phyloP scores from a whole-genome alignment of 108 stramenopile species.

The Cyclotella choctawhatcheeana region DNA sequence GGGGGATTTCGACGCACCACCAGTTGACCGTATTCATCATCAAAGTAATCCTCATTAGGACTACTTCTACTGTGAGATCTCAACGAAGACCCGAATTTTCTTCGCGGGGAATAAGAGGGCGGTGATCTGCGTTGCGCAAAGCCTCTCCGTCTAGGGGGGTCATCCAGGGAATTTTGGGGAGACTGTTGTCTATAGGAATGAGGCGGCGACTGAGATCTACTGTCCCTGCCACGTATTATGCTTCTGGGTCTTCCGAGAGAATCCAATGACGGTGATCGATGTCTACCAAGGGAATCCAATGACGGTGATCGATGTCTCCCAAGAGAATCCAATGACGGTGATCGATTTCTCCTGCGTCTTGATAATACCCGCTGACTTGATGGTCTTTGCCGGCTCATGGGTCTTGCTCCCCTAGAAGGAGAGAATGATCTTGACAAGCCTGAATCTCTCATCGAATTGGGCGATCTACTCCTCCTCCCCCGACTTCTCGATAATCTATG shows the following conservation, averaged over 20 bases:
- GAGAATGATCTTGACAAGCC: background rate
- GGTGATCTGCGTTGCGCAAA: too few species aligned
- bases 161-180: constrained; percentile 3
- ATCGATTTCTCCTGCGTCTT: background rate
- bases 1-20: background rate
- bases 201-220: background rate
- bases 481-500: constrained; percentile 8
- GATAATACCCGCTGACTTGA: background rate
- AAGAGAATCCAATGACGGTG: background rate
- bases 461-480: background rate
- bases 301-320: constrained; percentile 1
- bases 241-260: background rate
- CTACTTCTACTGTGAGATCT: background rate
- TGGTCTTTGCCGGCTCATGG: background rate
- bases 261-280: background rate
- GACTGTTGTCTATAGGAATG: too few species aligned
- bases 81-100: too few species aligned
- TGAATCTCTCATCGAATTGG: background rate
- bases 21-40: constrained; percentile 4
- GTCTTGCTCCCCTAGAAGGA: background rate
- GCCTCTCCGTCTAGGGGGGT: background rate
- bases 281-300: background rate
- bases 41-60: constrained; percentile 6
- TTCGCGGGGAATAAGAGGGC: too few species aligned
- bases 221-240: background rate